These are phyloP conservation scores for Aspergillus awamori DNA, from an alignment of 2,329 filamentous ascomycete species.

Conservation along the genomic window DNA sequence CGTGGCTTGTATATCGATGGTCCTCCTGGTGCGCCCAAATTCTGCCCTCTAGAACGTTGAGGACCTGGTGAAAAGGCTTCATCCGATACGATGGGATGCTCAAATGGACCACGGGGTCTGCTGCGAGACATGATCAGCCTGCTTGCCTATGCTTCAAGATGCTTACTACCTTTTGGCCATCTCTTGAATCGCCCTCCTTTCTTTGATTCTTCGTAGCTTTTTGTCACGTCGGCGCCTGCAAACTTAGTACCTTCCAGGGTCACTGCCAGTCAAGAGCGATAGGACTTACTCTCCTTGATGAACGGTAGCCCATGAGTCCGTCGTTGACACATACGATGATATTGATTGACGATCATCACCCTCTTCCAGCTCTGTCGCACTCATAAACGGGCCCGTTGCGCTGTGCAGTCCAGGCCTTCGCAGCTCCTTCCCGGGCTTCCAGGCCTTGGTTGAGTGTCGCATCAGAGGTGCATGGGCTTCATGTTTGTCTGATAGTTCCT, in stretches of 20 bases:
- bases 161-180: not conserved
- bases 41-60: not conserved
- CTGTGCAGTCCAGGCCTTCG: conserved; percentile 5
- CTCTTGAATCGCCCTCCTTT: conserved; percentile 13
- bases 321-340: conserved; percentile 24
- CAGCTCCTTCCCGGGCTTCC: conserved; percentile 21
- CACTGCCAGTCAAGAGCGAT: not conserved
- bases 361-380: conserved; percentile 15
- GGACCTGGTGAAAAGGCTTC: not conserved
- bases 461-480: not conserved
- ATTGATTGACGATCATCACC: conserved; percentile 18
- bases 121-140: conserved; percentile 1
- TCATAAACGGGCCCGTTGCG: conserved; percentile 3
- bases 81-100: not conserved
- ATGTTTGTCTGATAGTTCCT: not conserved
- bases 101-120: not conserved
- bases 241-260: conserved; percentile 8
- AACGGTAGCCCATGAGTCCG: conserved; percentile 28
- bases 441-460: conserved; percentile 16
- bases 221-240: conserved; percentile 15
- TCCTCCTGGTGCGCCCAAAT: not conserved
- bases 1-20: not conserved
- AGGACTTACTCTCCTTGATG: conserved; percentile 25
- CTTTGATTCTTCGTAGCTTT: conserved; percentile 1
- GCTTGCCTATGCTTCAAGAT: not conserved